Conservation (phyloP, 805 yeast genomes). For the Hanseniaspora occidentalis region DNA sequence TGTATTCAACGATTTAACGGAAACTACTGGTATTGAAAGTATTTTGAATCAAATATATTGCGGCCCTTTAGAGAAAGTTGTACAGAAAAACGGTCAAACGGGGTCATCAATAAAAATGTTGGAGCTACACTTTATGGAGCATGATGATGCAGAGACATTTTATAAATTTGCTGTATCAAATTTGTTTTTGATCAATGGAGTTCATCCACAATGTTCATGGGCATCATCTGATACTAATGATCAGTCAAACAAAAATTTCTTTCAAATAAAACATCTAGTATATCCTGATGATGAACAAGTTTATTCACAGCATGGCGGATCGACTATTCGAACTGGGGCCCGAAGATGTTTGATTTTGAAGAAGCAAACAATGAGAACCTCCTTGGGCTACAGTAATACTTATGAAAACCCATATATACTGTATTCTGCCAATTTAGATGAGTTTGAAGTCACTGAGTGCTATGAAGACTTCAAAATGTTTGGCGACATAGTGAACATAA, state of each 20-base stretch:
- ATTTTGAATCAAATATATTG: slow-evolving; percentile 48
- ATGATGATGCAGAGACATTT: slow-evolving; percentile 43
- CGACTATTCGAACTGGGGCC: slow-evolving; percentile 33
- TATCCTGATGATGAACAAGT: slow-evolving; percentile 7
- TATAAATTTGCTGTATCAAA: slow-evolving; percentile 39
- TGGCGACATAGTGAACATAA: slow-evolving; percentile 50
- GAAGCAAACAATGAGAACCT: slow-evolving; percentile 17
- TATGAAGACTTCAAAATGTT: slow-evolving; percentile 37
- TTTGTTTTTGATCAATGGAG: slow-evolving; percentile 48
- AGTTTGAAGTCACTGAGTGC: slow-evolving; percentile 34
- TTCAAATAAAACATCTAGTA: slow-evolving; percentile 9
- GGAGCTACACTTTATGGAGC: slow-evolving; percentile 40
- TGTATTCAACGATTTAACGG: slow-evolving; percentile 29
- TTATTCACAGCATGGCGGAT: slow-evolving; percentile 11
- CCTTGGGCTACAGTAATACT: neutral
- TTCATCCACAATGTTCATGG: slow-evolving; percentile 37
- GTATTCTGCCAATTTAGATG: slow-evolving; percentile 32
- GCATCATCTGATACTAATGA: slow-evolving; percentile 10
- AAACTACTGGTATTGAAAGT: slow-evolving; percentile 33
- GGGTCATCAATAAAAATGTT: slow-evolving; percentile 20
- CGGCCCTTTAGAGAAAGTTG: slow-evolving; percentile 52
- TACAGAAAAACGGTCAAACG: slow-evolving; percentile 12
- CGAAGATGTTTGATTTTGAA: slow-evolving; percentile 45
- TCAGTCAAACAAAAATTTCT: slow-evolving; percentile 6
- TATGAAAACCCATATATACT: slow-evolving; percentile 6